Conservation (phyloP, 2,329 filamentous ascomycete genomes). For the Pseudogymnoascus sp. region DNA sequence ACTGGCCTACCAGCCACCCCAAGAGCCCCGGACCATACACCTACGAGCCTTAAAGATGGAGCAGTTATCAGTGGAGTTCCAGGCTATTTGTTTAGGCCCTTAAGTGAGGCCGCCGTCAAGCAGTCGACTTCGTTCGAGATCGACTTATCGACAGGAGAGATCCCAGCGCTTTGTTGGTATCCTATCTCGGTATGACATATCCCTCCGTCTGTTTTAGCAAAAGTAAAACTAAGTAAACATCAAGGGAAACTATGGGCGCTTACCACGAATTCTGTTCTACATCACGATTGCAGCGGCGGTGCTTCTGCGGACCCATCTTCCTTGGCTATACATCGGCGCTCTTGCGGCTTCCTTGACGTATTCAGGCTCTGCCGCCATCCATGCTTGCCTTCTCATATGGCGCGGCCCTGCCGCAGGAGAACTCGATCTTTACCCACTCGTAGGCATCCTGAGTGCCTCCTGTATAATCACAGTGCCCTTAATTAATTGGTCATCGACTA, state of each 20-base stretch:
- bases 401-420: background rate
- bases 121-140: background rate
- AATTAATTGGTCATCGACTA: background rate
- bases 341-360: background rate
- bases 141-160: background rate
- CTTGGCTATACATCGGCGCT: background rate
- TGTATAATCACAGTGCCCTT: background rate
- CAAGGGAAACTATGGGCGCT: background rate
- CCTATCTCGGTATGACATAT: background rate
- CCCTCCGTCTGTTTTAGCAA: background rate
- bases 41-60: background rate
- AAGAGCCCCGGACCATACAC: background rate
- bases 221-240: background rate
- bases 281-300: background rate
- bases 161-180: background rate
- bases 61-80: background rate
- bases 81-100: background rate
- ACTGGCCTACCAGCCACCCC: background rate
- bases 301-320: background rate
- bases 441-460: background rate
- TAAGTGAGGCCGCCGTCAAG: background rate
- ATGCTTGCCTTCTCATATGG: constrained; percentile 4
- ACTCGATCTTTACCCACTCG: background rate
- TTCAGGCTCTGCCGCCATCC: background rate
- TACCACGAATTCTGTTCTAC: background rate